Conservation (phyloP, 768 basidiomycete species). For the Russula olivacea region DNA sequence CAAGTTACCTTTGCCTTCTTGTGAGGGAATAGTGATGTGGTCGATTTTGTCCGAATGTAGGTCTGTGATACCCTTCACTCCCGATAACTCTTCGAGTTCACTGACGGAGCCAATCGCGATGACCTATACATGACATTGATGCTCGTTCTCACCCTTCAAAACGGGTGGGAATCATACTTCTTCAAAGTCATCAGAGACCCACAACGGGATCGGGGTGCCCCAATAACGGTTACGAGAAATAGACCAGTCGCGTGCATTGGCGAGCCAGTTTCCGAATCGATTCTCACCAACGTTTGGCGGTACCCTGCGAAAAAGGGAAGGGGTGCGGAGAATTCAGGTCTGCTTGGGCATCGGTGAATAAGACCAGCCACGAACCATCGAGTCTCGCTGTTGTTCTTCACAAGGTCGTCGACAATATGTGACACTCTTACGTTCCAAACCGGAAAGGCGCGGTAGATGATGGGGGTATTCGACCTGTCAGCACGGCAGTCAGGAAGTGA, state of each 20-base stretch:
- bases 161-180: slow-evolving; percentile 48
- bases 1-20: slow-evolving; percentile 76
- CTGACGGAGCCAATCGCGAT: slow-evolving; percentile 66
- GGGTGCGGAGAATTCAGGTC: neutral
- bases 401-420: slow-evolving; percentile 77
- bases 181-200: slow-evolving; percentile 88
- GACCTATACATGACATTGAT: slow-evolving; percentile 2
- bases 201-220: slow-evolving; percentile 96
- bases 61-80: slow-evolving; percentile 77
- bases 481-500: neutral
- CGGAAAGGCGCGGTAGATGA: slow-evolving; percentile 94
- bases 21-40: slow-evolving; percentile 91
- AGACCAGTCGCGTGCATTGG: slow-evolving; percentile 99
- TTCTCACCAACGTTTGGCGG: slow-evolving; percentile 86
- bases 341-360: neutral
- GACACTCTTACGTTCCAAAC: slow-evolving; percentile 93
- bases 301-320: slow-evolving; percentile 51
- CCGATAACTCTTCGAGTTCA: slow-evolving; percentile 82
- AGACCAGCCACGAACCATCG: slow-evolving; percentile 54
- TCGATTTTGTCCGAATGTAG: slow-evolving; percentile 94
- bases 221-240: slow-evolving; percentile 98
- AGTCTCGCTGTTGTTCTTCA: slow-evolving; percentile 84
- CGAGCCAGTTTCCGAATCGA: slow-evolving; percentile 95
- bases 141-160: neutral
- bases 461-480: slow-evolving; percentile 82